phyloP scores from a whole-genome alignment of 2,329 filamentous ascomycete species.

The Botrytis pseudocinerea region DNA sequence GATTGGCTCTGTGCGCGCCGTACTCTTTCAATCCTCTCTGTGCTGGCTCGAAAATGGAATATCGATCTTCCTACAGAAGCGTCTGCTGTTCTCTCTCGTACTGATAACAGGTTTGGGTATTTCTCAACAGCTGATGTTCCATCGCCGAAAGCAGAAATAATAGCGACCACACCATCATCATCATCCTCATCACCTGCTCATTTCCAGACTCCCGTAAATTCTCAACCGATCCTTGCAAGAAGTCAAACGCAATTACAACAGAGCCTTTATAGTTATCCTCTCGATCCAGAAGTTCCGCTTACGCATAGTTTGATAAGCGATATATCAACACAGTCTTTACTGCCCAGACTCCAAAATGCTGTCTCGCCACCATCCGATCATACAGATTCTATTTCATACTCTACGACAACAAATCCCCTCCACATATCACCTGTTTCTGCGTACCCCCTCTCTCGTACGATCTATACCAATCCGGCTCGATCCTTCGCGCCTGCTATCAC shows the following conservation, averaged over 20 bases:
- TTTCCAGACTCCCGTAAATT: slow-evolving; percentile 22
- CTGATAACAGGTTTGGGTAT: slow-evolving; percentile 76
- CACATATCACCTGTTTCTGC: slow-evolving; percentile 7
- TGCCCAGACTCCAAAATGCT: not conserved
- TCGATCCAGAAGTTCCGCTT: not conserved
- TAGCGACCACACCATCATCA: slow-evolving; percentile 33
- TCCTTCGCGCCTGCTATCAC: not conserved
- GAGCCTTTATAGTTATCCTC: slow-evolving; percentile 37
- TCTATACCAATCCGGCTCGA: slow-evolving; percentile 6
- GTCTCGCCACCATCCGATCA: not conserved
- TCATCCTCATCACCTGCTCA: slow-evolving; percentile 31
- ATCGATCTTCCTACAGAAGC: slow-evolving; percentile 86
- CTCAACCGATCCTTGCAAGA: slow-evolving; percentile 17
- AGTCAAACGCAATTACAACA: slow-evolving; percentile 36
- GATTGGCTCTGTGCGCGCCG: slow-evolving; percentile 89
- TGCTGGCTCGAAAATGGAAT: slow-evolving; percentile 85
- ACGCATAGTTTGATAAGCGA: not conserved
- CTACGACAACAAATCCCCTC: not conserved
- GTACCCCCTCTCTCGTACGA: not conserved
- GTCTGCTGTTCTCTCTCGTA: slow-evolving; percentile 69
- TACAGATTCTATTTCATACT: slow-evolving; percentile 8
- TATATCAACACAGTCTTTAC: not conserved
- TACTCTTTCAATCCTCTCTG: slow-evolving; percentile 80
- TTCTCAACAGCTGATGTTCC: slow-evolving; percentile 51
- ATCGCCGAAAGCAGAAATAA: slow-evolving; percentile 39